Percentiles rank a stretch among this genome's conserved stretches.
Conservation (phyloP, 768 basidiomycete genomes). For the Lentinula boryana region DNA sequence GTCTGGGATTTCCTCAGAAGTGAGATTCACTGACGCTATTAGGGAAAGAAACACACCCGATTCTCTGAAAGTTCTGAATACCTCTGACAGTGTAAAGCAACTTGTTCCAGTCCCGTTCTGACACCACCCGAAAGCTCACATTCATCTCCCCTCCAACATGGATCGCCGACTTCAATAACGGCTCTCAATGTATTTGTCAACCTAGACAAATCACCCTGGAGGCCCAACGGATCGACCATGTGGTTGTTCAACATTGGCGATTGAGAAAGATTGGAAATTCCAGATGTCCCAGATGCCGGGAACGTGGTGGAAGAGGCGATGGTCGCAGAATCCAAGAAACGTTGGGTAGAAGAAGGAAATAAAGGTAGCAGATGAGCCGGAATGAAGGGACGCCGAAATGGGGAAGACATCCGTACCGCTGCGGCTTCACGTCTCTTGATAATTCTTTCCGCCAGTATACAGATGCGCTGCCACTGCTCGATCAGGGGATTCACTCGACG, state of each 20-base stretch:
- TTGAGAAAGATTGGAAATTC: conserved; percentile 11
- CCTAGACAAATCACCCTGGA: conserved; percentile 78
- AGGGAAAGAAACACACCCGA: conserved; percentile 42
- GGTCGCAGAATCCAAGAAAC: conserved; percentile 18
- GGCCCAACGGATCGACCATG: conserved; percentile 18
- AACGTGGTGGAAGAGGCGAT: conserved; percentile 26
- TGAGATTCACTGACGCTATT: neutral
- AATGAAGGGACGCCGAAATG: conserved; percentile 57
- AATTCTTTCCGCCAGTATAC: conserved; percentile 79
- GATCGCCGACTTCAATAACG: conserved; percentile 71
- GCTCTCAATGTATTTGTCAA: conserved; percentile 78
- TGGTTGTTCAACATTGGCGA: conserved; percentile 10
- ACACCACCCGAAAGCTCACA: conserved; percentile 81
- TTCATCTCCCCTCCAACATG: conserved; percentile 79
- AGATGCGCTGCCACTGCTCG: conserved; percentile 90
- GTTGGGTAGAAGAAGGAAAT: conserved; percentile 29
- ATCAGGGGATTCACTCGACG: conserved; percentile 71
- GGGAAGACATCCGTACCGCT: conserved; percentile 68
- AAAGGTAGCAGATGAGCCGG: conserved; percentile 67
- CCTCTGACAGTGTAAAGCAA: conserved; percentile 61
- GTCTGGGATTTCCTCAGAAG: conserved; percentile 36
- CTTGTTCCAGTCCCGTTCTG: conserved; percentile 58
- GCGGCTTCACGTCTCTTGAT: conserved; percentile 89
- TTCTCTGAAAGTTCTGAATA: conserved; percentile 72
- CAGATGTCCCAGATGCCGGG: conserved; percentile 25